Evolutionary conservation across 2,329 filamentous ascomycete species (phyloP).

Genomic region (Aspergillus arachidicola): DNA sequence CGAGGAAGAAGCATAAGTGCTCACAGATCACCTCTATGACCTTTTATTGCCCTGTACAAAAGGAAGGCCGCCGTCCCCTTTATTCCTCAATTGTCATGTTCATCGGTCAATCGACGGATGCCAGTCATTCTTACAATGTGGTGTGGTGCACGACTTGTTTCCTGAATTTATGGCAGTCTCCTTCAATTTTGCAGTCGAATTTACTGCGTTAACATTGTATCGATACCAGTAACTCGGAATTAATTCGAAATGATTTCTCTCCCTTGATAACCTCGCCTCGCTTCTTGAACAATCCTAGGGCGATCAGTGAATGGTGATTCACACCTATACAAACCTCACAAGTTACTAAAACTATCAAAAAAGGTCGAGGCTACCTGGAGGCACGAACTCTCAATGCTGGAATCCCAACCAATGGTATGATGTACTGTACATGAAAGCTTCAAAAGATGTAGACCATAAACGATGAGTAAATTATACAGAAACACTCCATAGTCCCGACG

Average conservation of each 20-base stretch:
- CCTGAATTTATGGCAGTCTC: constrained; percentile 13
- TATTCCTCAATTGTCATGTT: constrained; percentile 1
- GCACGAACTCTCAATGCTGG: constrained; percentile 12
- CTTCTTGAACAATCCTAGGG: neutral
- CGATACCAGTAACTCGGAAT: constrained; percentile 6
- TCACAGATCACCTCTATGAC: neutral
- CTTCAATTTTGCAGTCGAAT: constrained; percentile 15
- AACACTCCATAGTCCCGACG: neutral
- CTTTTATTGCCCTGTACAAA: constrained; percentile 19
- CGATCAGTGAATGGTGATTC: neutral
- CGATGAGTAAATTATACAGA: constrained; percentile 2
- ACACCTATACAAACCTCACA: neutral
- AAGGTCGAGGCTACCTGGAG: neutral
- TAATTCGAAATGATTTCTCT: constrained; percentile 1
- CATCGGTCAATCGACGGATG: constrained; percentile 1
- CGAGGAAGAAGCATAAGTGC: constrained; percentile 22
- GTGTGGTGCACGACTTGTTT: constrained; percentile 17
- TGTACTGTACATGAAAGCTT: constrained; percentile 18
- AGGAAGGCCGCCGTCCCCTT: constrained; percentile 12
- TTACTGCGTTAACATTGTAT: constrained; percentile 11
- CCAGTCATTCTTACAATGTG: constrained; percentile 9
- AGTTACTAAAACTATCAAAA: neutral
- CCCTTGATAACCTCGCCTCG: neutral
- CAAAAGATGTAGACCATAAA: constrained; percentile 8
- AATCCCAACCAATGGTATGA: constrained; percentile 17